Percentiles rank a stretch among this genome's conserved stretches.
Conservation (phyloP, 805 yeast genomes). For the Cyberlindnera veronae region DNA sequence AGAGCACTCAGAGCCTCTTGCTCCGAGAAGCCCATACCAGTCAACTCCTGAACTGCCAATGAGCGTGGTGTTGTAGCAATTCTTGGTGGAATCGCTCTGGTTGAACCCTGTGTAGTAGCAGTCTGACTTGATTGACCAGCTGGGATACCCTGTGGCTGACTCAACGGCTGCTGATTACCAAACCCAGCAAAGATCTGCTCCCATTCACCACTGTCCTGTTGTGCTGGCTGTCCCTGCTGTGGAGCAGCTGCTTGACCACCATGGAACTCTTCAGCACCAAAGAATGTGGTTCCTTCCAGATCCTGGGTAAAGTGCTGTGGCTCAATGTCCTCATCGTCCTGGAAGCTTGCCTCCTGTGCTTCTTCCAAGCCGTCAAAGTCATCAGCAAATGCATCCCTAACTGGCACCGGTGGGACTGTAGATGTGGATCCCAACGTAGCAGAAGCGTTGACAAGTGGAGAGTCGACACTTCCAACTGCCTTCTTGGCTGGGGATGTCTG, state of each 20-base stretch:
- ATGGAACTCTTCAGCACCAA: conserved; percentile 21
- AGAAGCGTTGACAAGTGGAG: conserved; percentile 17
- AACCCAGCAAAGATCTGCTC: conserved; percentile 90
- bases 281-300: conserved; percentile 23
- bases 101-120: too few species aligned
- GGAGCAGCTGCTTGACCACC: not conserved
- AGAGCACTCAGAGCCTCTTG: conserved; percentile 67
- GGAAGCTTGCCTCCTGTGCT: conserved; percentile 31
- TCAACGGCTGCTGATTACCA: conserved; percentile 46
- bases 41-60: conserved; percentile 69
- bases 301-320: conserved; percentile 20
- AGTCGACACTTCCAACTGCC: conserved; percentile 17
- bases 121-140: conserved; percentile 14
- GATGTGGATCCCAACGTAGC: conserved; percentile 13
- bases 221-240: too few species aligned
- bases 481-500: conserved; percentile 14
- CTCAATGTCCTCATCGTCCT: conserved; percentile 30
- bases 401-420: conserved; percentile 4
- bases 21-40: conserved; percentile 84
- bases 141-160: conserved; percentile 8
- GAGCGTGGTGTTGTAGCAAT: conserved; percentile 45
- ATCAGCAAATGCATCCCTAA: conserved; percentile 34
- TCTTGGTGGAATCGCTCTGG: conserved; percentile 22
- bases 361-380: conserved; percentile 44
- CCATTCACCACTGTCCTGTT: conserved; percentile 69